These are phyloP conservation scores for Clitopilus hobsonii DNA, from an alignment of 768 basidiomycete species.

Conservation along the genomic window DNA sequence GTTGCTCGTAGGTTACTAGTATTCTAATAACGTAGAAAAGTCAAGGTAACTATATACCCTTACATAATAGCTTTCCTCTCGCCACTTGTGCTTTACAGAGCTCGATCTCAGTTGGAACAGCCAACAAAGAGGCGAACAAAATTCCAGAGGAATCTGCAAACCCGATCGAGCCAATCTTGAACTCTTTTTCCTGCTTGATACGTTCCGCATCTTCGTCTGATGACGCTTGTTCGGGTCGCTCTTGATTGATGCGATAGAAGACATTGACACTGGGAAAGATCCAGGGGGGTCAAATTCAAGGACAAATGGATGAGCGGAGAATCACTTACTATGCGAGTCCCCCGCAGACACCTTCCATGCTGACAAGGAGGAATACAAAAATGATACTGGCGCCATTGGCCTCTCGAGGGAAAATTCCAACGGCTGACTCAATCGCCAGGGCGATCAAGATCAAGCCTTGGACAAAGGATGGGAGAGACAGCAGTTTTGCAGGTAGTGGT, in stretches of 20 bases:
- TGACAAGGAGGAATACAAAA: slow-evolving; percentile 72
- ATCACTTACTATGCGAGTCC: slow-evolving; percentile 81
- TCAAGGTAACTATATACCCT: slow-evolving; percentile 51
- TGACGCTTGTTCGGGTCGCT: slow-evolving; percentile 43
- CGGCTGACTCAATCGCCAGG: slow-evolving; percentile 62
- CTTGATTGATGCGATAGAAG: slow-evolving; percentile 80
- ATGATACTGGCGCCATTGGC: slow-evolving; percentile 43
- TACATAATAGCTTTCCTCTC: slow-evolving; percentile 69
- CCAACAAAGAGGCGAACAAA: slow-evolving; percentile 55
- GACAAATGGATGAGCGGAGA: neutral
- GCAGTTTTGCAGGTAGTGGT: slow-evolving; percentile 61
- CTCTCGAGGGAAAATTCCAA: slow-evolving; percentile 55
- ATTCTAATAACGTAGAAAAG: too few relatives aligned
- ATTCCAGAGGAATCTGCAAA: slow-evolving; percentile 81
- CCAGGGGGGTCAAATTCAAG: slow-evolving; percentile 1
- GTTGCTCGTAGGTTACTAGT: too few relatives aligned
- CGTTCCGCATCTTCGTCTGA: slow-evolving; percentile 47
- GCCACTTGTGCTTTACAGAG: slow-evolving; percentile 72
- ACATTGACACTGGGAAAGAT: slow-evolving; percentile 66
- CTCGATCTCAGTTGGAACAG: slow-evolving; percentile 70
- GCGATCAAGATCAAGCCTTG: slow-evolving; percentile 64
- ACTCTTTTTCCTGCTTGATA: slow-evolving; percentile 75
- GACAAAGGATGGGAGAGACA: slow-evolving; percentile 72
- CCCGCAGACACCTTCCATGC: slow-evolving; percentile 88
- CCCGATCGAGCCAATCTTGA: slow-evolving; percentile 87